Evolutionary conservation across 2,329 filamentous ascomycete species (phyloP), one percentile per base, ranked within the genome.

Genomic region (Fusarium avenaceum): DNA sequence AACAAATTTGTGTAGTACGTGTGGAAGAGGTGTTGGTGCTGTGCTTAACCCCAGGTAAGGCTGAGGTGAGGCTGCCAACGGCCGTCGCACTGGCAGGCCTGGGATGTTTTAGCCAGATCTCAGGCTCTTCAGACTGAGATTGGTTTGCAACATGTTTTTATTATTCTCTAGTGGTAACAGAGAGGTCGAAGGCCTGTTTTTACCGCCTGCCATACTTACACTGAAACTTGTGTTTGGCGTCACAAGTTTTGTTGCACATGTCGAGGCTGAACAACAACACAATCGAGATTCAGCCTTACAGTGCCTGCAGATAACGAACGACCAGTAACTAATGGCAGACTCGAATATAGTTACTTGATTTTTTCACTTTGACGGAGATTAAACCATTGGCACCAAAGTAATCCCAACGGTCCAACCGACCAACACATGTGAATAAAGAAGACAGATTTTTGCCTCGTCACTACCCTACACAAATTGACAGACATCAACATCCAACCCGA

Each of bases 401-500:
- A 9, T 9, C 8, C n/a, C 7, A 5, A 38, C 7, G 7, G 17
- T 19, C 17, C 35, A 38, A 17, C 17, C n/a, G n/a, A 38, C 35
- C 17, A 38, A 17, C 17, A 10, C 7, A 38, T 30, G 19, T 40
- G 24, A n/a, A 19, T 9, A n/a, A 8, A 5, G 6, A 30, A 44
- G 15, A 19, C 15, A 6, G 7, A 56, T 45, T 40, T 38, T 38
- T n/a, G 17, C 30, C 30, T 44, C 42, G 14, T 10, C 4, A 14
- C n/a, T 64, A 69, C 66, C 66, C 66, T 69, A 67, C 42, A 67
- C 33, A 32, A 24, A 35, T 35, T 42, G 14, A 28, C 26, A 45
- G 19, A 26, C 22, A 32, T 63, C 57, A 33, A 28, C 26, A 45
- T 26, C 38, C 22, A 32, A 67, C 53, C 40, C 53, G 45, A 68